These are phyloP conservation scores for Suillus variegatus DNA, from an alignment of 768 basidiomycete species.

Conservation along the genomic window DNA sequence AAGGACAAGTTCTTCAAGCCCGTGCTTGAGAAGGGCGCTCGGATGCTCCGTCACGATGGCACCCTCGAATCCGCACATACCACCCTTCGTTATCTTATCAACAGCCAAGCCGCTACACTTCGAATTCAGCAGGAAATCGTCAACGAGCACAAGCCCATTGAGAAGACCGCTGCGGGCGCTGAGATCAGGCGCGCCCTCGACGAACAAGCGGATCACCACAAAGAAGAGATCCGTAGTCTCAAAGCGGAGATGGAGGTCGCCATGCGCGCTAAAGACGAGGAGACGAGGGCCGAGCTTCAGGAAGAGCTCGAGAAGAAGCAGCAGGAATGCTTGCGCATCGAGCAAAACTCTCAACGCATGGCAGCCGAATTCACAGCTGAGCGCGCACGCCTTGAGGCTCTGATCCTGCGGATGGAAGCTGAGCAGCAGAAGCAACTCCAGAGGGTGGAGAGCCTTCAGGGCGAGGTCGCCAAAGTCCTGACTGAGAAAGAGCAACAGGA, in stretches of 20 bases:
- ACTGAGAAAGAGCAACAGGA: slow-evolving; percentile 30
- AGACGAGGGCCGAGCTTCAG: slow-evolving; percentile 45
- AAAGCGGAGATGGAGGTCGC: slow-evolving; percentile 49
- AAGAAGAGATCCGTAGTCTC: slow-evolving; percentile 48
- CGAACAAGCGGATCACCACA: slow-evolving; percentile 46
- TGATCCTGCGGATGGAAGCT: slow-evolving; percentile 28
- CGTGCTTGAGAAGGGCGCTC: slow-evolving; percentile 50
- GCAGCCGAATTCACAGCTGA: slow-evolving; percentile 40
- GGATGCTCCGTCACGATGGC: slow-evolving; percentile 43
- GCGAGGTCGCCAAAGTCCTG: slow-evolving; percentile 28
- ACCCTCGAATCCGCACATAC: slow-evolving; percentile 41
- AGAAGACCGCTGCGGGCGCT: slow-evolving; percentile 53
- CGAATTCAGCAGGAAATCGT: slow-evolving; percentile 60
- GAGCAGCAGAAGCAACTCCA: slow-evolving; percentile 19
- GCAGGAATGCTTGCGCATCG: slow-evolving; percentile 44
- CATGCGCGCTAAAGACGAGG: slow-evolving; percentile 46
- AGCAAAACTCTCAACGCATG: slow-evolving; percentile 41
- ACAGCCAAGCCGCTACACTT: slow-evolving; percentile 42
- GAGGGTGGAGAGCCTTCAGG: slow-evolving; percentile 28
- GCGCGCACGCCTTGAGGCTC: slow-evolving; percentile 33
- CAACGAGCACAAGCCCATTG: slow-evolving; percentile 46
- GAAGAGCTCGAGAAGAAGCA: slow-evolving; percentile 44
- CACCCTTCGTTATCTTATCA: slow-evolving; percentile 45
- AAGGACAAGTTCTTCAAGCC: slow-evolving; percentile 52
- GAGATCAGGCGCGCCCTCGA: slow-evolving; percentile 53